These are phyloP conservation scores for Aspergillus conjunctus DNA, from an alignment of 495 filamentous ascomycete species.

Conservation along the genomic window DNA sequence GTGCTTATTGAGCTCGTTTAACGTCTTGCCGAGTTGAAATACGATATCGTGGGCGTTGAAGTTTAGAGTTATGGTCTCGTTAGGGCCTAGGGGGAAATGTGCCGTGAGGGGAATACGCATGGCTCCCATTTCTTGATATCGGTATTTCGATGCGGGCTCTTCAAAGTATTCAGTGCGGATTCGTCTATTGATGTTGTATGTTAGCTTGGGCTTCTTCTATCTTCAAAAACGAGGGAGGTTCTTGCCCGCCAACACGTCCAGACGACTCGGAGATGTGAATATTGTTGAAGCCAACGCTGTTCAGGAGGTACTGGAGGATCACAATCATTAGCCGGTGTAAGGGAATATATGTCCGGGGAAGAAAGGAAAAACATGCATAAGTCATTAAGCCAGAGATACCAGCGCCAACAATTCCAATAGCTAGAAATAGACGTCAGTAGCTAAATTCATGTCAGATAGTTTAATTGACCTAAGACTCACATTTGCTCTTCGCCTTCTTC, in stretches of 20 bases:
- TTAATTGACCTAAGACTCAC: not conserved
- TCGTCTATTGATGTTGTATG: not conserved
- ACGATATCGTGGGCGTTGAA: not conserved
- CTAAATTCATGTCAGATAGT: not conserved
- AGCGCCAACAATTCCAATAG: not conserved
- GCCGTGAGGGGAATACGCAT: not conserved
- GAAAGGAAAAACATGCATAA: not conserved
- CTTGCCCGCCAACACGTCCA: not conserved
- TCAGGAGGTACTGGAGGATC: not conserved
- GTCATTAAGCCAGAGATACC: not conserved
- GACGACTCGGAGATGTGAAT: not conserved
- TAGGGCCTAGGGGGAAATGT: not conserved
- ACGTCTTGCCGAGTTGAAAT: not conserved
- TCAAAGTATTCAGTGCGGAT: not conserved
- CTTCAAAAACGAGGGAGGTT: not conserved
- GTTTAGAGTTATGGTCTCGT: not conserved
- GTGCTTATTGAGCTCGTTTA: conserved; percentile 58
- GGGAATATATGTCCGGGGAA: not conserved
- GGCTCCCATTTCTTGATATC: not conserved
- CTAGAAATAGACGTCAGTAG: not conserved
- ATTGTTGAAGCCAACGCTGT: not conserved
- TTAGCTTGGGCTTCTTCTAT: not conserved
- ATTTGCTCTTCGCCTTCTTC: not conserved
- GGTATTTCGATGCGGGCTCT: not conserved
- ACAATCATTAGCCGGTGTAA: not conserved